These are phyloP conservation scores for Closterium sp. DNA, from an alignment of 139 green algal species.

Conservation along the genomic window DNA sequence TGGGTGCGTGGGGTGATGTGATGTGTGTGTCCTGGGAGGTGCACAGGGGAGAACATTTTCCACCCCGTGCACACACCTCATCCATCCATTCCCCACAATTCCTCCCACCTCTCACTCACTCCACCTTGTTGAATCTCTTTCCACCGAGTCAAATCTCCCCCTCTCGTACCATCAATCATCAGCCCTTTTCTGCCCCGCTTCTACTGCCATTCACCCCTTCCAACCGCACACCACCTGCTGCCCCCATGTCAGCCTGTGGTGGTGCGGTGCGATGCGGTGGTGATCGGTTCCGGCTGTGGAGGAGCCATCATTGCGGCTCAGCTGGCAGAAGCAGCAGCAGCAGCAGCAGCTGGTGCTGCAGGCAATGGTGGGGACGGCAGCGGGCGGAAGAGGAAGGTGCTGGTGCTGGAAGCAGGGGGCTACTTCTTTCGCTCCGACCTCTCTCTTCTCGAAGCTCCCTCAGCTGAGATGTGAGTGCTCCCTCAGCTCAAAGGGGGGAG, in stretches of 20 bases:
- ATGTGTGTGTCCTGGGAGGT: background rate
- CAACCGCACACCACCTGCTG: background rate
- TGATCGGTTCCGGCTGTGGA: conserved; percentile 28
- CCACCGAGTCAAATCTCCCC: too few species aligned
- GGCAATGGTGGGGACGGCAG: background rate
- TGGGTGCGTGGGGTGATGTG: background rate
- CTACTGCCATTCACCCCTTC: too few species aligned
- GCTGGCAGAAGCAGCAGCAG: conserved; percentile 54
- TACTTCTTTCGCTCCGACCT: conserved; percentile 53
- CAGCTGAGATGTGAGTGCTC: background rate
- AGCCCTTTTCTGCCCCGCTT: too few species aligned
- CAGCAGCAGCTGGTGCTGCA: conserved; percentile 26
- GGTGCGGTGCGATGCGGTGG: conserved; percentile 31
- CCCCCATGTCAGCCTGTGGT: background rate
- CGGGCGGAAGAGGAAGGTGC: conserved; percentile 32
- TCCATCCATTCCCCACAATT: too few species aligned
- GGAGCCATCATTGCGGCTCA: conserved; percentile 26
- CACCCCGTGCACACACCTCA: too few species aligned
- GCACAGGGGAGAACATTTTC: too few species aligned
- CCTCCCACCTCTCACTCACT: too few species aligned
- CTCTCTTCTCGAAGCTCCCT: conserved; percentile 17
- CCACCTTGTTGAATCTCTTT: too few species aligned
- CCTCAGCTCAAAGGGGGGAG: too few species aligned
- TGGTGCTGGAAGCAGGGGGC: conserved; percentile 70
- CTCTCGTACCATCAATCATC: too few species aligned